These are phyloP conservation scores for Hymenoscyphus fraxineus DNA, from an alignment of 2,329 filamentous ascomycete species.

Conservation along the genomic window DNA sequence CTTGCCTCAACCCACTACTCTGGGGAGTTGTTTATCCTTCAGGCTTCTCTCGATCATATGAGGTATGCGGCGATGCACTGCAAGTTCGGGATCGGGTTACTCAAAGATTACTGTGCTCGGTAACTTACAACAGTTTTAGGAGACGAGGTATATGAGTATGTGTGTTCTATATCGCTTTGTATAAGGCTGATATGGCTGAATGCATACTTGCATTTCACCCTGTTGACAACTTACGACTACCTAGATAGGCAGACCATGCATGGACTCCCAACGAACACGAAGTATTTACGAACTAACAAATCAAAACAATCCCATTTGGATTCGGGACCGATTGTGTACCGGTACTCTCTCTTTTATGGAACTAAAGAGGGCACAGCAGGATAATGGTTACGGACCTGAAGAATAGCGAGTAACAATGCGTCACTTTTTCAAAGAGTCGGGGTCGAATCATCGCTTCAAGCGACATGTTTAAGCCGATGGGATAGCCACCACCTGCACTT, in stretches of 20 bases:
- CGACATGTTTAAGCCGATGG: no score
- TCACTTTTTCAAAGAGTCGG: not conserved
- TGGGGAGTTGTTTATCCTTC: not conserved
- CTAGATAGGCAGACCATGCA: not conserved
- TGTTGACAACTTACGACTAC: not conserved
- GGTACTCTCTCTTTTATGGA: not conserved
- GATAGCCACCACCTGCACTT: not conserved
- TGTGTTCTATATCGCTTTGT: not conserved
- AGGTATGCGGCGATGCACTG: not conserved
- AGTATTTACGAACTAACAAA: not conserved
- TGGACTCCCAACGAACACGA: not conserved
- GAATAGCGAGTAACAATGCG: not conserved
- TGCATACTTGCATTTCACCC: not conserved
- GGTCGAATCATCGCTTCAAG: not conserved
- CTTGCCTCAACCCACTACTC: not conserved
- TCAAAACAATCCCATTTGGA: not conserved
- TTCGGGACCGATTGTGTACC: not conserved
- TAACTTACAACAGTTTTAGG: not conserved
- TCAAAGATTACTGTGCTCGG: not conserved
- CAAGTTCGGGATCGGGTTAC: not conserved
- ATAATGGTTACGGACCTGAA: not conserved
- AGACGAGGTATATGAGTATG: not conserved
- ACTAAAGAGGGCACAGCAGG: not conserved
- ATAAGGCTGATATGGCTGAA: constrained; percentile 5
- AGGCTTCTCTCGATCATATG: not conserved